These are phyloP conservation scores for Apiotrichum porosum DNA, from an alignment of 1,284 basidiomycete species.

Conservation along the genomic window DNA sequence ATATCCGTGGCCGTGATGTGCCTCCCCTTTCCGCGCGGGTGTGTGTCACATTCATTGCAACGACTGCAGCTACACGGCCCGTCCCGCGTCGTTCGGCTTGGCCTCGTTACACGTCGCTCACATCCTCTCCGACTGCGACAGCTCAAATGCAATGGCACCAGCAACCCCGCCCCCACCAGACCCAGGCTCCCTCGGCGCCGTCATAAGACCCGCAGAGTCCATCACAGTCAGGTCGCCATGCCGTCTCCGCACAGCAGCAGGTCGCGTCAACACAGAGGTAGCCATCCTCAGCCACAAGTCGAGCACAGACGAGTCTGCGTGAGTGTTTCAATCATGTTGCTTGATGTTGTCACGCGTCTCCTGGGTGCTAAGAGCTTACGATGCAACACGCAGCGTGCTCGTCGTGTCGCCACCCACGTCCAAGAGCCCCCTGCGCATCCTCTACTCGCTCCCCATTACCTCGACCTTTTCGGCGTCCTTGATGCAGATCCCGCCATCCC, in stretches of 20 bases:
- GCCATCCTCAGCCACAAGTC: slow-evolving; percentile 14
- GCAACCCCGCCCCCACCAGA: neutral
- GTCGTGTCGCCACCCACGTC: slow-evolving; percentile 18
- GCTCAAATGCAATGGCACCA: too few species aligned
- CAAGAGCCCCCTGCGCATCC: slow-evolving; percentile 10
- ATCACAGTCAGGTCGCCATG: slow-evolving; percentile 20
- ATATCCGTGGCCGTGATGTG: too few species aligned
- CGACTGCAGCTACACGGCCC: too few species aligned
- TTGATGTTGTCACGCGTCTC: neutral
- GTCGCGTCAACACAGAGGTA: slow-evolving; percentile 24
- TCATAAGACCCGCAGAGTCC: slow-evolving; percentile 24
- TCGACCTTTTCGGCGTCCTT: slow-evolving; percentile 24
- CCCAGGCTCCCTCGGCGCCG: slow-evolving; percentile 1
- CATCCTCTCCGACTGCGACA: too few species aligned
- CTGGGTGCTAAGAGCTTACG: neutral
- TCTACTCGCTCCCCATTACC: slow-evolving; percentile 28
- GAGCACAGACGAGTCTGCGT: neutral
- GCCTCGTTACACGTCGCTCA: too few species aligned
- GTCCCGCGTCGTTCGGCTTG: too few species aligned
- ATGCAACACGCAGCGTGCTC: slow-evolving; percentile 26
- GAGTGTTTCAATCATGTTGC: too few species aligned
- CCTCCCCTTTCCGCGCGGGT: too few species aligned
- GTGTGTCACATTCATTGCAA: too few species aligned
- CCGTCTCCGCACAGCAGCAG: slow-evolving; percentile 17
- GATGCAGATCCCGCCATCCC: slow-evolving; percentile 41